Evolutionary conservation across 169 alveolate genomes (phyloP).

Genomic region (Miamiensis avidus): DNA sequence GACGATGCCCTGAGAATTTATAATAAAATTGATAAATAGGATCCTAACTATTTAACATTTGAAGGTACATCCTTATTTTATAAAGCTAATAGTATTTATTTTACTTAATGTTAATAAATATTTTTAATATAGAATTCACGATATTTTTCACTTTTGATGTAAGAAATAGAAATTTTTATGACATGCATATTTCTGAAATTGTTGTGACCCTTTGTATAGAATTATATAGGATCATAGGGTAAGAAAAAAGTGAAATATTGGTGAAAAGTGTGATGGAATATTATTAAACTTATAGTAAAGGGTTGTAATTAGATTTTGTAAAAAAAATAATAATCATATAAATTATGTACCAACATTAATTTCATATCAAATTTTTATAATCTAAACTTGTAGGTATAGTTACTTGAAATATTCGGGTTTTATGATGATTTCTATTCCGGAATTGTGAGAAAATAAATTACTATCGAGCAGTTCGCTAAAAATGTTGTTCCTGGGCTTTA

Average conservation of each 20-base stretch:
- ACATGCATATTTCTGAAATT: not conserved
- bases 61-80: not conserved
- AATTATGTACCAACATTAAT: no score
- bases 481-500: not conserved
- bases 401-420: not conserved
- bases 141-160: not conserved
- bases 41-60: no score
- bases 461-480: not conserved
- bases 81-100: not conserved
- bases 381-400: not conserved
- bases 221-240: not conserved
- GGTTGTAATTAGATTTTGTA: not conserved
- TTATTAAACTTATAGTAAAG: no score
- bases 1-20: not conserved
- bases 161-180: no score
- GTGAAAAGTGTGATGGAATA: not conserved
- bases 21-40: no score
- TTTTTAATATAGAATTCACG: not conserved
- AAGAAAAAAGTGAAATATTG: not conserved
- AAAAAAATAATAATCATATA: no score
- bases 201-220: not conserved
- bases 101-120: no score
- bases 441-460: not conserved
- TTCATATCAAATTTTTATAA: no score
- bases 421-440: not conserved